Evolutionary conservation across 2,329 filamentous ascomycete genomes (phyloP).

Genomic region (Juglanconis sp.): DNA sequence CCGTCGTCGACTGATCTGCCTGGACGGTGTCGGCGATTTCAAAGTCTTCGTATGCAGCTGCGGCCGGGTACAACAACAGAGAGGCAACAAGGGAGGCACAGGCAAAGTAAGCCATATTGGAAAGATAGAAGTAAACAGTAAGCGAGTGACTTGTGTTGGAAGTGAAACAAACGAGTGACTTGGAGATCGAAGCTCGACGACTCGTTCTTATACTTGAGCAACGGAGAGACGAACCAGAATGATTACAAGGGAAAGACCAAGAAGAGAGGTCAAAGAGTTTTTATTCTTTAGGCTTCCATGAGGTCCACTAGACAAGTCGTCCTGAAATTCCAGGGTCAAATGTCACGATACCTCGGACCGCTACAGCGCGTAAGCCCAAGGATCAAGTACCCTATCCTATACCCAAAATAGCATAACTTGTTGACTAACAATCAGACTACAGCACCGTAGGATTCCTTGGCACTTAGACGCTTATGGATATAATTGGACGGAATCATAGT

Average conservation of each 20-base stretch:
- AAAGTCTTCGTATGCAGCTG: background rate
- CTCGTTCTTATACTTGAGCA: no score
- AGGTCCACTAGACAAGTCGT: background rate
- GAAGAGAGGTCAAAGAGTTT: background rate
- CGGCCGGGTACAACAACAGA: background rate
- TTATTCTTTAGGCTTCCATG: background rate
- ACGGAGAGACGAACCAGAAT: background rate
- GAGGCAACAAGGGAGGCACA: background rate
- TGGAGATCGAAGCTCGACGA: background rate
- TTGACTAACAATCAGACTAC: background rate
- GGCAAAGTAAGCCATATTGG: background rate
- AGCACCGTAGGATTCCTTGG: background rate
- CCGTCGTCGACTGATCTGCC: background rate
- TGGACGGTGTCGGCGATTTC: background rate
- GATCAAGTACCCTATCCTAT: background rate
- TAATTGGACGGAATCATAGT: background rate
- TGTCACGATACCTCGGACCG: background rate
- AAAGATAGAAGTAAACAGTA: background rate
- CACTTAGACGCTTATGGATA: background rate
- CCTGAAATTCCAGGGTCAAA: background rate
- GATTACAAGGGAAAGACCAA: background rate
- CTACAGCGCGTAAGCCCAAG: background rate
- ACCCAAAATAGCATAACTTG: background rate
- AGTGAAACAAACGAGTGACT: background rate
- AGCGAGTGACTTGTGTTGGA: background rate